Conservation (phyloP, 2,329 filamentous ascomycete species). For the Mariannaea elegans region DNA sequence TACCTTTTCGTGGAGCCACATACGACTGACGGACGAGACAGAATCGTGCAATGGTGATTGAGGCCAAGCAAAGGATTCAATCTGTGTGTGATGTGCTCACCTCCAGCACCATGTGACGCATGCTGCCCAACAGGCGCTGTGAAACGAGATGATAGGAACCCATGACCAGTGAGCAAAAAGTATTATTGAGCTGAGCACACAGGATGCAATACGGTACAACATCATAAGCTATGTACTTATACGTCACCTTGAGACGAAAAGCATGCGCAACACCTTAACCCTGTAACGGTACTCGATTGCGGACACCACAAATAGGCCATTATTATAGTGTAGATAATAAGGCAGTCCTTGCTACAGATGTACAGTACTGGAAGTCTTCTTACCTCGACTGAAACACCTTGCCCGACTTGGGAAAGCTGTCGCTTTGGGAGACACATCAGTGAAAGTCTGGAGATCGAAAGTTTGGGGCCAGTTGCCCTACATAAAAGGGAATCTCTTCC, state of each 20-base stretch:
- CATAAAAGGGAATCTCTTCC: neutral
- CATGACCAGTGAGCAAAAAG: neutral
- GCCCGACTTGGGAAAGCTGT: slow-evolving; percentile 2
- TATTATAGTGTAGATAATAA: too few relatives aligned
- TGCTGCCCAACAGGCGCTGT: neutral
- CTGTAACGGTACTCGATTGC: neutral
- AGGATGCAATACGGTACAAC: neutral
- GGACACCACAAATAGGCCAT: too few relatives aligned
- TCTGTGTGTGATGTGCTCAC: neutral
- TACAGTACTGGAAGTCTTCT: neutral
- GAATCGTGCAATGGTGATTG: neutral
- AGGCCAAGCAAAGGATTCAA: slow-evolving; percentile 7
- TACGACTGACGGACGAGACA: neutral
- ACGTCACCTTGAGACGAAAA: neutral
- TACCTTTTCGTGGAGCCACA: slow-evolving; percentile 14
- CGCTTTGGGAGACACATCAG: slow-evolving; percentile 25
- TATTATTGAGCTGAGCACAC: neutral
- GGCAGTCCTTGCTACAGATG: neutral
- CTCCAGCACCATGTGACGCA: neutral
- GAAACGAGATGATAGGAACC: neutral
- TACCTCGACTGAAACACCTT: neutral
- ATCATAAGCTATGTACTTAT: neutral
- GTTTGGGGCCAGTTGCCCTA: slow-evolving; percentile 17
- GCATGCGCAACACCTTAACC: neutral
- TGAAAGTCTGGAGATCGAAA: slow-evolving; percentile 28